Base-by-base conservation (phyloP, 192 early-diverging fungal species). In the Podila epicladia region DNA sequence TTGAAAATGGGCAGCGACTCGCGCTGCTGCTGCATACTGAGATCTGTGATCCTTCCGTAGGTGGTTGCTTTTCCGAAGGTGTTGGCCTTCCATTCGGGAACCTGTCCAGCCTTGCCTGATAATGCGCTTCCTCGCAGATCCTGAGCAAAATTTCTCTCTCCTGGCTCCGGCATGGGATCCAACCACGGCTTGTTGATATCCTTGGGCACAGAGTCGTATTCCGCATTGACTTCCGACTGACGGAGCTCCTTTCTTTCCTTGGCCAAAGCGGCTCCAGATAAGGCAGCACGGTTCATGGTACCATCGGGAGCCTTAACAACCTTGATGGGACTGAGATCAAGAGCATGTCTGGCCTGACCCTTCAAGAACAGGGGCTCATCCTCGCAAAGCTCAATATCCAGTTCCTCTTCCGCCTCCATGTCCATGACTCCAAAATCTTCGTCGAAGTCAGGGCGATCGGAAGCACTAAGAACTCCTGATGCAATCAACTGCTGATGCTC, bases 301-400 rank as follows among this genome's bases (percentile, higher is more conserved):
- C 98, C 98, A 74, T 98, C 98, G 2, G 97, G 97, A 50, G 96
- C 97, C 84, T 98, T 98, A 50, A 99, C 95, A 29, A 99, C 95
- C 83, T 98, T 99, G 78, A 99, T 92, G 13, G 98, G 98, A 78
- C 91, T 93, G 19, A 99, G 86, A 65, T 96, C 92, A 26, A 98
- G 77, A 1, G 92, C 90, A 59, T 93, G 89, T 64, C 90, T 89
- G 0, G 95, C 95, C 69, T 99, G 98, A 17, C 98, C 98, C 62
- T 92, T 92, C 75, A 99, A 83, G 82, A 99, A 99, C 26, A 91
- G 84, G 6, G 98, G 98, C 67, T 98, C 98, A 35, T 98, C 96
- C 33, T 98, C 97, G 45, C 90, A 82, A 53, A 99, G 90, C 89
- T 99, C 98, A 82, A 99, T 94, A 80, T 99, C 98, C 58, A 99